These are phyloP conservation scores for Candida namnaoensis DNA, from an alignment of 805 yeast species.

Conservation along the genomic window DNA sequence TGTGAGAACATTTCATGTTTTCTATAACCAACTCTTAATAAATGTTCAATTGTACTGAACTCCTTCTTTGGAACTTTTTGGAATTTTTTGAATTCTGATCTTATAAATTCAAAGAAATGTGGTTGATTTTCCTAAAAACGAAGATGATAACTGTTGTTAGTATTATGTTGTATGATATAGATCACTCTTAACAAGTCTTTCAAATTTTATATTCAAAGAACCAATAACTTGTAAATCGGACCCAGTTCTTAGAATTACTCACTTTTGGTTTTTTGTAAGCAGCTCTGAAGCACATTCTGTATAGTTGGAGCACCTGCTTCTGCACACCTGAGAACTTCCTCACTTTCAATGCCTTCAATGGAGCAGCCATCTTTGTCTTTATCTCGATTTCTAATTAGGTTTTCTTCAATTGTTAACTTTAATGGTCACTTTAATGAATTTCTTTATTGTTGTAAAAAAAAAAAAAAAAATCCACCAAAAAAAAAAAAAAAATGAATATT, in stretches of 20 bases:
- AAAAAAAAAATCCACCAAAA: too few relatives aligned
- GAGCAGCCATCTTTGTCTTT: not conserved
- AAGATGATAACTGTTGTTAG: not conserved
- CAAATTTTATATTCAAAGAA: too few relatives aligned
- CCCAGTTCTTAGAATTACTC: not conserved
- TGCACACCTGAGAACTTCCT: constrained; percentile 37
- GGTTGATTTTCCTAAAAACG: constrained; percentile 24
- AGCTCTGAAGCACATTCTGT: constrained; percentile 37
- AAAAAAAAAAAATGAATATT: too few relatives aligned
- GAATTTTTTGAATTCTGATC: constrained; percentile 57
- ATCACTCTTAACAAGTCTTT: too few relatives aligned
- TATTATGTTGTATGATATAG: not conserved
- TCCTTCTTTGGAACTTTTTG: constrained; percentile 60
- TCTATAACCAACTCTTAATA: constrained; percentile 67
- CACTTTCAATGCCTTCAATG: not conserved
- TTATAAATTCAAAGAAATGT: constrained; percentile 34
- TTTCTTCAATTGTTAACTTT: too few relatives aligned
- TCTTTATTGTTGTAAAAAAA: too few relatives aligned
- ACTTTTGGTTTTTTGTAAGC: constrained; percentile 35
- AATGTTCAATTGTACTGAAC: constrained; percentile 78
- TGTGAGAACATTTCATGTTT: constrained; percentile 65
- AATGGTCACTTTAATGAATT: too few relatives aligned
- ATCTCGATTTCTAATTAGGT: too few relatives aligned
- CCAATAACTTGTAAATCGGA: too few relatives aligned
- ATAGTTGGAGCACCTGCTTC: constrained; percentile 40